These are phyloP conservation scores for Neospermospora avenae DNA, from an alignment of 2,329 filamentous ascomycete genomes.

Conservation along the genomic window DNA sequence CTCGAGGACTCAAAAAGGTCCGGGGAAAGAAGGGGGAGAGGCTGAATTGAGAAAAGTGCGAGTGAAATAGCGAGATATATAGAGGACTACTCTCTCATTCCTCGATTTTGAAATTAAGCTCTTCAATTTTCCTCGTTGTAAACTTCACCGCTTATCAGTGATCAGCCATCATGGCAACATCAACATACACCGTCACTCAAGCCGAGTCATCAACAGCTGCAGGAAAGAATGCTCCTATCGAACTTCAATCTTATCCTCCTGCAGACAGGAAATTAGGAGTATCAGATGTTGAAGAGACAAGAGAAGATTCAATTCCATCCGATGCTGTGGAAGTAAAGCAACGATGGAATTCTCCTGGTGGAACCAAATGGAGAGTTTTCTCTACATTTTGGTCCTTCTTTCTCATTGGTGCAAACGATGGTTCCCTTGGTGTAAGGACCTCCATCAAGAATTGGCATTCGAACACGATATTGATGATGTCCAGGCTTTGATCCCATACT, in stretches of 20 bases:
- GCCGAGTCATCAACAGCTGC: constrained; percentile 1
- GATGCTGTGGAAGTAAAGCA: constrained; percentile 39
- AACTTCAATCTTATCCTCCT: background rate
- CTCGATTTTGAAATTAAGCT: background rate
- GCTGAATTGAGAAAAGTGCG: background rate
- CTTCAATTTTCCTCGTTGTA: background rate
- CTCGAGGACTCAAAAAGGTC: background rate
- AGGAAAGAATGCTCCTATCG: background rate
- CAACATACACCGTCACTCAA: constrained; percentile 6
- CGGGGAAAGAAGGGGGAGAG: background rate
- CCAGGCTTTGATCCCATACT: constrained; percentile 46
- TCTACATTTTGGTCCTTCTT: constrained; percentile 60
- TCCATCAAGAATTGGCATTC: background rate
- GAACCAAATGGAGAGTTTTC: constrained; percentile 56
- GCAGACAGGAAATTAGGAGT: background rate
- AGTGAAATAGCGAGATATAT: background rate
- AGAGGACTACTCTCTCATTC: background rate
- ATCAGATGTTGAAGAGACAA: constrained; percentile 14
- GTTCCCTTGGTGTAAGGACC: constrained; percentile 55
- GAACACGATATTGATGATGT: background rate
- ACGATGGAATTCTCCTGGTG: constrained; percentile 60
- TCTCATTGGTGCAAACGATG: constrained; percentile 68
- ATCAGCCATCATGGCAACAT: constrained; percentile 9
- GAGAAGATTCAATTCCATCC: constrained; percentile 11
- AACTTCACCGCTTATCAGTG: background rate